phyloP scores from a whole-genome alignment of 2,329 filamentous ascomycete species.

The Botrytis porri region DNA sequence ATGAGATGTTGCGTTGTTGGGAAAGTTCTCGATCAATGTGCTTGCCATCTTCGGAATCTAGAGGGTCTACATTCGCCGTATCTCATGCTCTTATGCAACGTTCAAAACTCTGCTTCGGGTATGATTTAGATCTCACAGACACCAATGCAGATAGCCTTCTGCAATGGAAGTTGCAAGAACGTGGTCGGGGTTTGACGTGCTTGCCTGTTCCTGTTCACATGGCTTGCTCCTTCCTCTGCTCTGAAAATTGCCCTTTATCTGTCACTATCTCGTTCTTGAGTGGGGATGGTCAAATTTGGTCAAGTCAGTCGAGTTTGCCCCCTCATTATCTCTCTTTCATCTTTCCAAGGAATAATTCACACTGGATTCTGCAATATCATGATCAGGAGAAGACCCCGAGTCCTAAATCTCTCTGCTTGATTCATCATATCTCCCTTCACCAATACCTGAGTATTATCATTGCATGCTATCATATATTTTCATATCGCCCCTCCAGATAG shows the following conservation, averaged over 20 bases:
- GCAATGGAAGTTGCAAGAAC: background rate
- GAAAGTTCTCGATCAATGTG: background rate
- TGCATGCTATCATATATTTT: background rate
- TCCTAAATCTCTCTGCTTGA: background rate
- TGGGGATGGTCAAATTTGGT: background rate
- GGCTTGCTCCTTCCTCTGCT: background rate
- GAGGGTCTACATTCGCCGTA: background rate
- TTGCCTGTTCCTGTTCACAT: background rate
- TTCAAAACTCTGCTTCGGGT: background rate
- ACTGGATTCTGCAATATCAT: background rate
- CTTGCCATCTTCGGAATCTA: background rate
- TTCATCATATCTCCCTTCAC: background rate
- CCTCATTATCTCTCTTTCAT: background rate
- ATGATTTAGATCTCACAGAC: background rate
- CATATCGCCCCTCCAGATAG: background rate
- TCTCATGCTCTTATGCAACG: background rate
- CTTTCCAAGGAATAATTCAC: background rate
- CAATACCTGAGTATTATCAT: background rate
- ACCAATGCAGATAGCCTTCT: background rate
- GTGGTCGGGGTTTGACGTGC: background rate
- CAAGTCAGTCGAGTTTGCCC: background rate
- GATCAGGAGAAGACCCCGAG: background rate
- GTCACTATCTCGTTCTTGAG: background rate
- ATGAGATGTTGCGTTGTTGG: background rate
- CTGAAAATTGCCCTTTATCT: background rate